Evolutionary conservation across 2,329 filamentous ascomycete genomes (phyloP).

Genomic region (Elsinoe australis): DNA sequence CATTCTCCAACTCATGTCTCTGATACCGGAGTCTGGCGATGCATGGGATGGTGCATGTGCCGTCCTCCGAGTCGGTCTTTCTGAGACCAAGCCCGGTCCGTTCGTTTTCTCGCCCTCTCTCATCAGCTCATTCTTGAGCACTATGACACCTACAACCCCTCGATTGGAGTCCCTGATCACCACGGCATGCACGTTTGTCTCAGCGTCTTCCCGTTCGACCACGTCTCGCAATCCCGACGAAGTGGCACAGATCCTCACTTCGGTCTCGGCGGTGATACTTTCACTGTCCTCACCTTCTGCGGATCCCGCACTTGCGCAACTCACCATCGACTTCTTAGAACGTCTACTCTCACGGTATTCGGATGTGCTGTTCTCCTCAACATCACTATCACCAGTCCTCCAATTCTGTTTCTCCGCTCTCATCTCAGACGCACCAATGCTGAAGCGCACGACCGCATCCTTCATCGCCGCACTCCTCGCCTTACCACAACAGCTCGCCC

Average conservation of each 20-base stretch:
- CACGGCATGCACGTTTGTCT: conserved; percentile 61
- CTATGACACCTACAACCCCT: conserved; percentile 50
- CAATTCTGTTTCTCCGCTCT: conserved; percentile 64
- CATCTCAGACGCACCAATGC: conserved; percentile 62
- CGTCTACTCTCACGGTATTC: conserved; percentile 56
- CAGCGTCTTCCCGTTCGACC: conserved; percentile 32
- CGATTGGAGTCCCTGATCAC: conserved; percentile 62
- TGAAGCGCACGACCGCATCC: conserved; percentile 64
- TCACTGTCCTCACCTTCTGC: conserved; percentile 54
- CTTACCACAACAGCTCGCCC: conserved; percentile 30
- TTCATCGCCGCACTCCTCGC: conserved; percentile 59
- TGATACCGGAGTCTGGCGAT: conserved; percentile 56
- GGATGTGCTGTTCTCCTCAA: conserved; percentile 52
- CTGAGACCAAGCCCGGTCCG: conserved; percentile 64
- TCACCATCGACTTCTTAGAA: conserved; percentile 63
- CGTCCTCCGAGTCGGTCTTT: conserved; percentile 66
- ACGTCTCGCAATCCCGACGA: conserved; percentile 42
- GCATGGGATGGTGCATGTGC: conserved; percentile 64
- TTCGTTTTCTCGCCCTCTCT: conserved; percentile 64
- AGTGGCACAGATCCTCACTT: conserved; percentile 49
- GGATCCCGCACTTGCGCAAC: conserved; percentile 65
- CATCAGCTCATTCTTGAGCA: conserved; percentile 55
- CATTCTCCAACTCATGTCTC: conserved; percentile 44
- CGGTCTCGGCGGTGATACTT: conserved; percentile 56
- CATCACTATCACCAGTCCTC: conserved; percentile 59